Conservation (phyloP, 179 eudicot genomes). For the Corrigiola litoralis region DNA sequence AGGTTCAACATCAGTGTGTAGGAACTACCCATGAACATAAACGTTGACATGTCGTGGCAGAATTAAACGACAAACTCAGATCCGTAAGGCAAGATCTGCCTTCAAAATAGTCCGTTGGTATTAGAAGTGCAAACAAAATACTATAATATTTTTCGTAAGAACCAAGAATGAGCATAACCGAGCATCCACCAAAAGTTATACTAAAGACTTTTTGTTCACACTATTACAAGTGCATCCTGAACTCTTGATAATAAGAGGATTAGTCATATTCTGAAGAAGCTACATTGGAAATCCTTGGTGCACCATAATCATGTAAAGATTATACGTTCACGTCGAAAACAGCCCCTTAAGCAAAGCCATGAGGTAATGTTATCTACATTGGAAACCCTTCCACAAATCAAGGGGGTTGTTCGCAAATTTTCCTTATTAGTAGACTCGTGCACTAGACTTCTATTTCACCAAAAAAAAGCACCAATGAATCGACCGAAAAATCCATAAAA, state of each 20-base stretch:
- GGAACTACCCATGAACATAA: no score
- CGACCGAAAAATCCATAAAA: neutral
- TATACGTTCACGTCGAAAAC: neutral
- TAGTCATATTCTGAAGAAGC: neutral
- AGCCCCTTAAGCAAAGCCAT: neutral
- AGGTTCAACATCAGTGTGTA: constrained; percentile 1
- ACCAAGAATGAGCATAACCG: neutral
- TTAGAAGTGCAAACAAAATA: neutral
- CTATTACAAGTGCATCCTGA: neutral
- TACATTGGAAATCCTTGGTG: neutral
- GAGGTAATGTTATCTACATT: no score
- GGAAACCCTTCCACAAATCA: no score
- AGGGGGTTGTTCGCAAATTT: no score
- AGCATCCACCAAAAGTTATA: neutral
- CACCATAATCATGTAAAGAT: no score
- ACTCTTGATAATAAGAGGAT: neutral
- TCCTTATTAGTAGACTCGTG: no score
- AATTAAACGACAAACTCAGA: neutral
- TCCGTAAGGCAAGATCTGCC: neutral
- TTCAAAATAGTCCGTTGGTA: neutral
- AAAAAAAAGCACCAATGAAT: neutral
- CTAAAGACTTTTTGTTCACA: neutral
- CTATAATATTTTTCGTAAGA: neutral
- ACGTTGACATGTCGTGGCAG: neutral
- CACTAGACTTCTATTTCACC: neutral